Conservation (phyloP, 257 asterid species). For the Solanum commersonii region DNA sequence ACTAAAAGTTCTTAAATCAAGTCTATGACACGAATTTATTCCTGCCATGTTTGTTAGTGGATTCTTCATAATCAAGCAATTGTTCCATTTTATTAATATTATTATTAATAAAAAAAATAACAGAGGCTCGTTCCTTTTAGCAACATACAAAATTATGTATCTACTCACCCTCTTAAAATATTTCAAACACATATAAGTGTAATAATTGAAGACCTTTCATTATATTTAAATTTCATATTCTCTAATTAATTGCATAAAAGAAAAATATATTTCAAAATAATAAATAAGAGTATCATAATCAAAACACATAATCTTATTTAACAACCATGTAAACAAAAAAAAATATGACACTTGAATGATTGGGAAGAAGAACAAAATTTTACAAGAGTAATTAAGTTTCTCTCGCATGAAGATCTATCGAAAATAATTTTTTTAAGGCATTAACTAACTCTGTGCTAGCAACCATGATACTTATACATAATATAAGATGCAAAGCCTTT, state of each 20-base stretch:
- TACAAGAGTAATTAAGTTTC: background rate
- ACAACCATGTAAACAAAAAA: background rate
- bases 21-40: background rate
- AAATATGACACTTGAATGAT: background rate
- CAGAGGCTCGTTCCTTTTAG: background rate
- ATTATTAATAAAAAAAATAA: background rate
- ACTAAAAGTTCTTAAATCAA: background rate
- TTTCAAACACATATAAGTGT: background rate
- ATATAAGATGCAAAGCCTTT: background rate
- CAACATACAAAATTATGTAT: background rate
- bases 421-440: background rate
- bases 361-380: background rate
- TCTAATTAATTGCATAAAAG: background rate
- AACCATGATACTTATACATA: background rate
- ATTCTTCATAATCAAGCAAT: background rate
- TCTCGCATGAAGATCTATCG: fast-evolving
- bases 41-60: background rate
- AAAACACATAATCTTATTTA: too few relatives aligned
- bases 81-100: background rate
- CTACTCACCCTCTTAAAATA: background rate
- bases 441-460: fast-evolving
- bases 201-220: background rate
- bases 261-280: background rate
- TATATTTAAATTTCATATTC: background rate
- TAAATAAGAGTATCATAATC: background rate